phyloP scores from a whole-genome alignment of 805 yeast genomes.

The Pichia phayaonensis region DNA sequence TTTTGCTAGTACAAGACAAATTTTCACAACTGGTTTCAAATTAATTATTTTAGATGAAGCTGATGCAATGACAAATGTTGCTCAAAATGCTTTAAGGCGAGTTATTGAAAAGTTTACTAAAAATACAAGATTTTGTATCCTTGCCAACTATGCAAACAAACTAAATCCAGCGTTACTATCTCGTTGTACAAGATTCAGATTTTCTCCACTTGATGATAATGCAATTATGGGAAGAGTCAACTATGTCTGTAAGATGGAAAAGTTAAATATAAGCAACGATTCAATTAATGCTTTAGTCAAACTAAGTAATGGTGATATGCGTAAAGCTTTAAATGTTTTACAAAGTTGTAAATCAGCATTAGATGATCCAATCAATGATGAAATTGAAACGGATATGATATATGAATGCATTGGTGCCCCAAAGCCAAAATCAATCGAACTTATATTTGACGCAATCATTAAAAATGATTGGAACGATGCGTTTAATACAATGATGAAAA shows the following conservation, averaged over 20 bases:
- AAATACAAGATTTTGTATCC: conserved; percentile 89
- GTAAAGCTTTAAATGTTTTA: conserved; percentile 84
- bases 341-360: conserved; percentile 89
- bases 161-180: conserved; percentile 90
- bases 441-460: conserved; percentile 67
- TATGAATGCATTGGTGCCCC: conserved; percentile 97
- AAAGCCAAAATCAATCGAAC: conserved; percentile 74
- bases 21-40: conserved; percentile 79
- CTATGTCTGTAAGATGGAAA: conserved; percentile 63
- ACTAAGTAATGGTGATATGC: conserved; percentile 92
- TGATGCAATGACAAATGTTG: conserved; percentile 86
- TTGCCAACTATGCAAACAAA: conserved; percentile 94
- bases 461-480: conserved; percentile 86
- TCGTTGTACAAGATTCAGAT: conserved; percentile 92
- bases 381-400: conserved; percentile 65
- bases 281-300: conserved; percentile 62
- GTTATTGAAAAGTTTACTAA: conserved; percentile 89
- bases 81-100: conserved; percentile 76
- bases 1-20: conserved; percentile 93
- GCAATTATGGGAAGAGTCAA: conserved; percentile 65
- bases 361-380: conserved; percentile 35
- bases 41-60: conserved; percentile 93
- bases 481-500: conserved; percentile 52
- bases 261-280: conserved; percentile 45
- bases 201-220: conserved; percentile 64